Base-by-base conservation (phyloP, 2,329 filamentous ascomycete genomes). In the Thermoascus crustaceus region DNA sequence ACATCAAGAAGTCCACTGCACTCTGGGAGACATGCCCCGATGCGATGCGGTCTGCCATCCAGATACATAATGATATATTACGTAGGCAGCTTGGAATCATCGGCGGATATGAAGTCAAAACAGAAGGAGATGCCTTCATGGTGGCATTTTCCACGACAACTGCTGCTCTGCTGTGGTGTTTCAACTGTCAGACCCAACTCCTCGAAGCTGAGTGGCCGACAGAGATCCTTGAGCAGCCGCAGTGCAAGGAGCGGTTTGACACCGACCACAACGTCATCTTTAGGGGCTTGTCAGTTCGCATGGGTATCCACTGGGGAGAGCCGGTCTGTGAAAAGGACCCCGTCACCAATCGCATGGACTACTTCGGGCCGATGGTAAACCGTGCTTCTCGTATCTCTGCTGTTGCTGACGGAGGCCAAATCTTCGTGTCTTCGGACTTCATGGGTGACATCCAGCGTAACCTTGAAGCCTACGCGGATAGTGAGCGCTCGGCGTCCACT, bases 331-430 rank as follows among this genome's bases (percentile, higher is more conserved):
- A 98, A 61, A 83, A 82, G 32, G 91, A 98, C 60, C 91, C 91
- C 0, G 88, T 98, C 32, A 98, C 91, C 1, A 82, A 88, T 39
- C 86, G 91, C 44, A 98, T 98, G 91, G 91, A 98, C 53, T 98
- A 98, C 65, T 98, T 96, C 57, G 91, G 91, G 0, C 91, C 91
- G 9, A 98, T 98, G 87, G 91, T 98, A 53, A 98, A 98, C 64
- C 88, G 93, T 54, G 86, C 91, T 1, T 83, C 91, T 10, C 83
- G 91, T 65, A 94, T 98, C 46, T 91, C 86, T 5, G 82, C 85
- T 14, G 88, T 94, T 27, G 91, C 91, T 22, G 91, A 98, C 57
- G 91, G 91, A 42, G 91, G 91, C 1, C 89, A 98, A 58, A 95
- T 96, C 46, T 91, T 89, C 0, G 91, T 96, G 2, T 95, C 88